Evolutionary conservation across 768 basidiomycete species (phyloP).

Genomic region (Hygrocybe punicea): DNA sequence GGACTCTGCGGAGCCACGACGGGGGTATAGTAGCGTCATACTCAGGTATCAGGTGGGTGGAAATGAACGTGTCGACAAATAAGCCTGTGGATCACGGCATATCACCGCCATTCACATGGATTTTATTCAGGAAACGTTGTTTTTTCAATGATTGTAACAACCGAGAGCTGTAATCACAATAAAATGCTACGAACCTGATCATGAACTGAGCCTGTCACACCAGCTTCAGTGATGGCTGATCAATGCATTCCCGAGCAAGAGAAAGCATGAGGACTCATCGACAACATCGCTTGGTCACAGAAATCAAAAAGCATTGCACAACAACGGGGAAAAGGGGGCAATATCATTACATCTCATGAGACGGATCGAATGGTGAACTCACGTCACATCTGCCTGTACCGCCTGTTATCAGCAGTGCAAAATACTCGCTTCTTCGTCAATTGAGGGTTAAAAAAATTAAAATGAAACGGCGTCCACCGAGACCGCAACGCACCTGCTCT

Average conservation of each 20-base stretch:
- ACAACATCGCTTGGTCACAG: constrained; percentile 4
- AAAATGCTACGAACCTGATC: no score
- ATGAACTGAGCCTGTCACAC: no score
- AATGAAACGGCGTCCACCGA: constrained; percentile 34
- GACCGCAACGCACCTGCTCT: constrained; percentile 58
- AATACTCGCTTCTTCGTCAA: constrained; percentile 13
- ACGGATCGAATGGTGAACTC: constrained; percentile 55
- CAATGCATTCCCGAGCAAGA: neutral
- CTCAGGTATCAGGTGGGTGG: no score
- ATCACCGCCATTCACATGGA: no score
- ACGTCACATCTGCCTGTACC: constrained; percentile 40
- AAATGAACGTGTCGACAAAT: no score
- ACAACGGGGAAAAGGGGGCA: constrained; percentile 25
- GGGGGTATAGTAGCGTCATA: no score
- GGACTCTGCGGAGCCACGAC: no score
- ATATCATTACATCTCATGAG: constrained; percentile 49
- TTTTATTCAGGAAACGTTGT: no score
- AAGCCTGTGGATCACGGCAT: no score
- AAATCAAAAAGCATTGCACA: constrained; percentile 13
- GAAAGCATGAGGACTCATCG: constrained; percentile 20
- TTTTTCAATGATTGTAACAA: no score
- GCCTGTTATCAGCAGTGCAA: neutral
- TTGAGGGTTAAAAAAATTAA: constrained; percentile 20
- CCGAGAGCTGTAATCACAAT: no score
- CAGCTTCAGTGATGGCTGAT: no score